These are phyloP conservation scores for Amyloporia xantha DNA, from an alignment of 768 basidiomycete species.

Conservation along the genomic window DNA sequence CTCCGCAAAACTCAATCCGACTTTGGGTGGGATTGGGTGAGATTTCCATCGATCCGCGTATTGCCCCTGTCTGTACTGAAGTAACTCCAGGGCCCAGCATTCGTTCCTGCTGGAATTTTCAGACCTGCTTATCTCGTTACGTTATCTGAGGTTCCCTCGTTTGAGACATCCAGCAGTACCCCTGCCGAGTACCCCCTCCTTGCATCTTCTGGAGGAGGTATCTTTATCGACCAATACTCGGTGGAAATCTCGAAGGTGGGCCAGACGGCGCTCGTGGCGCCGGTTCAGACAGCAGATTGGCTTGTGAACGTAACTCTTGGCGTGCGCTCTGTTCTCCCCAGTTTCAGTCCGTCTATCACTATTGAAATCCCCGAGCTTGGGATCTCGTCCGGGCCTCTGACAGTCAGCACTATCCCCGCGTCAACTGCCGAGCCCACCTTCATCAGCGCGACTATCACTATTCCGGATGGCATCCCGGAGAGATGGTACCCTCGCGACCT, in stretches of 20 bases:
- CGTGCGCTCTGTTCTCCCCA: constrained; percentile 35
- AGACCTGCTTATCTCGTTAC: constrained; percentile 51
- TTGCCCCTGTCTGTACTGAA: not conserved
- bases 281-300: constrained; percentile 46
- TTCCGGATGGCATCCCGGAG: constrained; percentile 39
- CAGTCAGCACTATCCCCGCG: constrained; percentile 16
- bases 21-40: constrained; percentile 60
- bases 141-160: constrained; percentile 20
- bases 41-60: not conserved
- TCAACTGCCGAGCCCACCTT: constrained; percentile 29
- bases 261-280: constrained; percentile 33
- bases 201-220: constrained; percentile 12
- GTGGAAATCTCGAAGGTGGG: constrained; percentile 51
- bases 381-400: constrained; percentile 30
- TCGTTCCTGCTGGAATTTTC: constrained; percentile 47
- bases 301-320: constrained; percentile 47
- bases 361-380: constrained; percentile 43
- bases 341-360: constrained; percentile 30
- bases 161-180: not conserved
- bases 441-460: constrained; percentile 37
- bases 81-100: constrained; percentile 41
- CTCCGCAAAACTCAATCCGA: constrained; percentile 47
- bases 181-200: constrained; percentile 19
- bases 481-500: constrained; percentile 53
- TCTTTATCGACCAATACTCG: constrained; percentile 47